Evolutionary conservation across 129 eudicot genomes (phyloP), one percentile per base, ranked within the genome.

Genomic region (Flaveria linearis): DNA sequence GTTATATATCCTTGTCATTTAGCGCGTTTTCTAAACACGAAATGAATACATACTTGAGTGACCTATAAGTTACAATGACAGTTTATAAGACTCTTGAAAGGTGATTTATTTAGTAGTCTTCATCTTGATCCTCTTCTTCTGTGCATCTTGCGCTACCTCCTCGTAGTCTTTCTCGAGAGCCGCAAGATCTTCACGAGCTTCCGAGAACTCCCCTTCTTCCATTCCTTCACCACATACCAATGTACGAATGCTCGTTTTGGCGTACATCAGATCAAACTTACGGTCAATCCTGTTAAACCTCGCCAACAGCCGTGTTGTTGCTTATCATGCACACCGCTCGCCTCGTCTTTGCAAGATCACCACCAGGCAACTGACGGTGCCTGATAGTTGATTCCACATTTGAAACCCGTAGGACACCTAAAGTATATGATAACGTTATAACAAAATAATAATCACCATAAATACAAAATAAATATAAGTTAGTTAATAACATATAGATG

Each of bases 161-260:
- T 85, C 82, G 9, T 87, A 87, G 75, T 87, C 91, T 66, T 84
- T 87, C 83, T 87, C 91, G 43, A 87, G 96, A 26, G 96, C 92
- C 39, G 96, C 96, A 50, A 87, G 89, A 87, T 89, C 96, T 71
- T 89, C 96, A 0, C 96, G 89, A 9, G 96, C 96, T 83, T 89
- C 96, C 4, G 96, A 89, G 86, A 89, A 89, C 81, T 89, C 96
- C 9, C 96, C 96, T 81, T 89, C 96, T 69, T 89, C 96, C 91
- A 89, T 89, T 20, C 96, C 96, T 81, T 89, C 96, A 70, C 96
- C 92, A 8, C 96, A 18, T 89, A 89, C 96, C 96, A 89, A 78
- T 89, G 96, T 9, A 89, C 96, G 65, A 89, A 87, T 7, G 96
- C 96, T 45, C 96, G 80, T 49, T 87, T 87, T 13, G 92, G 92